These are phyloP conservation scores for Hirsutella rhossiliensis DNA, from an alignment of 2,329 filamentous ascomycete species.

Conservation along the genomic window DNA sequence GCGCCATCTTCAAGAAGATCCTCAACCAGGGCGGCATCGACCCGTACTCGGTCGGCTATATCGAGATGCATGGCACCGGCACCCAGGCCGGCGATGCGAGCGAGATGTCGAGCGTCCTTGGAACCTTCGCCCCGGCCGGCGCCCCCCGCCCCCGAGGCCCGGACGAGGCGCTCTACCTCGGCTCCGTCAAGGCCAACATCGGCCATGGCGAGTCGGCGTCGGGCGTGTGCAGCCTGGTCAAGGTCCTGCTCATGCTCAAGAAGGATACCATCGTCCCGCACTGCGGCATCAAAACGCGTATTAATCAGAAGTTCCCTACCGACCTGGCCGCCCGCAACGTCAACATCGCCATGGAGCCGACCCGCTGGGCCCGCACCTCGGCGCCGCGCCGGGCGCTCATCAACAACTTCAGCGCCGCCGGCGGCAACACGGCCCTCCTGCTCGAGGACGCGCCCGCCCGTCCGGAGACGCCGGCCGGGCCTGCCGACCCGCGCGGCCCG, in stretches of 20 bases:
- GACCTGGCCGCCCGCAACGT: conserved; percentile 29
- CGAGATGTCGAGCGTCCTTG: background rate
- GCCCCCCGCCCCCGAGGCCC: background rate
- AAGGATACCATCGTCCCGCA: conserved; percentile 38
- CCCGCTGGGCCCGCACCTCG: conserved; percentile 16
- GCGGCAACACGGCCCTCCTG: conserved; percentile 50
- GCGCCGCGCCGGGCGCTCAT: conserved; percentile 20
- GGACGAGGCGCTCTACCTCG: conserved; percentile 27
- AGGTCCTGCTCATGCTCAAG: conserved; percentile 36
- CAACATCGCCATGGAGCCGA: conserved; percentile 22
- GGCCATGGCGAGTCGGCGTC: conserved; percentile 35
- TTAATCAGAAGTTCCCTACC: conserved; percentile 30
- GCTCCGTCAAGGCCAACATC: conserved; percentile 37
- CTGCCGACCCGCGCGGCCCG: background rate
- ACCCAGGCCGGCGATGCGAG: background rate
- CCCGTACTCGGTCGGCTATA: background rate
- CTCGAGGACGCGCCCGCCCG: conserved; percentile 45
- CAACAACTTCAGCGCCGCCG: conserved; percentile 42
- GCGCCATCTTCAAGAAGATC: background rate
- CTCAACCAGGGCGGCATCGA: background rate
- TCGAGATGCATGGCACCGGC: background rate
- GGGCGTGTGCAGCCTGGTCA: conserved; percentile 29
- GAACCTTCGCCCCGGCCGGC: background rate
- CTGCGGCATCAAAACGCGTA: conserved; percentile 35
- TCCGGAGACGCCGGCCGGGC: too few relatives aligned